Base-by-base conservation (phyloP, 352 stramenopile species). In the Phytopythium mirpurense region DNA sequence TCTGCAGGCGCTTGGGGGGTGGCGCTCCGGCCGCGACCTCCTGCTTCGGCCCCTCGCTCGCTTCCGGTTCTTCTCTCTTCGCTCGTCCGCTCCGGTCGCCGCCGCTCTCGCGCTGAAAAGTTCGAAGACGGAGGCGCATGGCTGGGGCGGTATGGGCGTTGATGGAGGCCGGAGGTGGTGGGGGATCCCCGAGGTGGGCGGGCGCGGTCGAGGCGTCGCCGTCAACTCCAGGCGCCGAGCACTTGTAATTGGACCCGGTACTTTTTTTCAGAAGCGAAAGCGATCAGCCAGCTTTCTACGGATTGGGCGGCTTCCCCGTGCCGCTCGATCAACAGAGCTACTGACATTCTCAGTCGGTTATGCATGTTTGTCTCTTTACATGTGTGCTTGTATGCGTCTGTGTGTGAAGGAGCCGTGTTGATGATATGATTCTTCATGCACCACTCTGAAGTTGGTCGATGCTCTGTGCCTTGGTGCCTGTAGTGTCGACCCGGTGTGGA, bases 371-470 rank as follows among this genome's bases (percentile, higher is more conserved):
- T 62, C 29, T 51, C 14, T 1, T 16, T 36, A 11, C 57, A 31
- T 64, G 19, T 62, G 40, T 78, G 46, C 56, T 29, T 65, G 18
- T 45, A 32, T 77, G 21, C 7, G 9, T 31, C 11, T 31, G 26
- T 1, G 18, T 60, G 42, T 55, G 53, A 10, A 44, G 46, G 5
- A 32, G 29, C 18, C 57, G 71, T 79, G 81, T 89, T 86, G 63
- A 86, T 90, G 83, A 93, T 90, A 77, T 75, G 60, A 93, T 63
- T 58, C 63, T 82, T 90, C 78, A 93, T 91, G 83, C 83, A 93
- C 83, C 83, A 93, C 83, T 86, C 83, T 77, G 80, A 91, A 68
- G 56, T 57, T 59, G 21, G 29, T 31, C 19, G 63, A 54, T 46
- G 42, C 66, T 62, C 48, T 37, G 65, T 56, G 48, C 62, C 24